Percentiles rank a stretch among this genome's conserved stretches.
phyloP scores from a whole-genome alignment of 805 yeast species.

The Maudiozyma saulgeensis region DNA sequence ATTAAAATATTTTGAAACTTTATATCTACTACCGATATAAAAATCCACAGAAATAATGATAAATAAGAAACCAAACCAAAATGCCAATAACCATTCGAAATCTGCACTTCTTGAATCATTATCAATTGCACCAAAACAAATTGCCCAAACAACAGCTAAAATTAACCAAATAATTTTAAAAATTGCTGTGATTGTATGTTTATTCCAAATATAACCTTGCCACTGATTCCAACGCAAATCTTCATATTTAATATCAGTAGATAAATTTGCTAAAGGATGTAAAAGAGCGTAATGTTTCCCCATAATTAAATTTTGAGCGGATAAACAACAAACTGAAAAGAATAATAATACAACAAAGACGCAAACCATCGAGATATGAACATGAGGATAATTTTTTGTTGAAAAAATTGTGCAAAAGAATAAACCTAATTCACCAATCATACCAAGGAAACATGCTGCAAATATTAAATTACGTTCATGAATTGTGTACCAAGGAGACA shows the following conservation, averaged over 20 bases:
- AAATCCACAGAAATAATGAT: slow-evolving; percentile 60
- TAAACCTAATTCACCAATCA: slow-evolving; percentile 62
- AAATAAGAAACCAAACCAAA: slow-evolving; percentile 67
- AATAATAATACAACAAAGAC: slow-evolving; percentile 64
- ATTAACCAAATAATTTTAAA: slow-evolving; percentile 57
- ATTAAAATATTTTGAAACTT: slow-evolving; percentile 23
- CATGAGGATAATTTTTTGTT: slow-evolving; percentile 45
- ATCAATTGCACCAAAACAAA: slow-evolving; percentile 48
- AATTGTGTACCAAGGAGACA: slow-evolving; percentile 34
- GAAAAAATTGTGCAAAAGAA: slow-evolving; percentile 66
- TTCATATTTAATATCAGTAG: slow-evolving; percentile 7
- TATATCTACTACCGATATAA: slow-evolving; percentile 45
- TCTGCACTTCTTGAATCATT: slow-evolving; percentile 45
- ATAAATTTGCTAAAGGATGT: slow-evolving; percentile 25
- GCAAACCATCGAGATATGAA: slow-evolving; percentile 57
- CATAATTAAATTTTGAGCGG: slow-evolving; percentile 38
- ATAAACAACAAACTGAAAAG: slow-evolving; percentile 37
- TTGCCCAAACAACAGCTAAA: slow-evolving; percentile 56
- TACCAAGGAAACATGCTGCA: slow-evolving; percentile 36
- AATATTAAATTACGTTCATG: slow-evolving; percentile 34
- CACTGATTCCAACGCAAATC: slow-evolving; percentile 27
- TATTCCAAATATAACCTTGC: slow-evolving; percentile 32
- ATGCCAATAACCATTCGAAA: slow-evolving; percentile 84
- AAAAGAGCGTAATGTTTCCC: slow-evolving; percentile 36
- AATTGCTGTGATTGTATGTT: slow-evolving; percentile 39